These are phyloP conservation scores for Blastomyces percursus DNA, from an alignment of 2,329 filamentous ascomycete species.

Conservation along the genomic window DNA sequence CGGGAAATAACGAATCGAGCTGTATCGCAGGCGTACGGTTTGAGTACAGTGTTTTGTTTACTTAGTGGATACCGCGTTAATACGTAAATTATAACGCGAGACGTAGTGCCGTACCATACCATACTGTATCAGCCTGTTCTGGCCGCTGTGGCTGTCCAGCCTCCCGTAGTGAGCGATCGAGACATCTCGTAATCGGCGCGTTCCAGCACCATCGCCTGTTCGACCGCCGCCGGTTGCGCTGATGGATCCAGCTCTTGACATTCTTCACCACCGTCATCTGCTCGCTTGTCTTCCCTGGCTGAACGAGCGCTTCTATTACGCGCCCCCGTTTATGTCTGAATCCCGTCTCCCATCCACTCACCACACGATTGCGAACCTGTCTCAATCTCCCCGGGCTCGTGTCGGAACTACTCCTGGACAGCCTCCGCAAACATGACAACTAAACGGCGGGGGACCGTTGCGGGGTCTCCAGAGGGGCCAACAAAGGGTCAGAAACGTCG, in stretches of 20 bases:
- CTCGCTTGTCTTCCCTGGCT: not conserved
- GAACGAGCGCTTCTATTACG: not conserved
- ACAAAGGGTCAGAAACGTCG: constrained; percentile 13
- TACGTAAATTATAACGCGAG: not conserved
- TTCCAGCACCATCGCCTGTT: not conserved
- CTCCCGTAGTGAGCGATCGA: not conserved
- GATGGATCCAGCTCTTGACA: constrained; percentile 8
- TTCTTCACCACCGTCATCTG: constrained; percentile 22
- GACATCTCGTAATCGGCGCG: not conserved
- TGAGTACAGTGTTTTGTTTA: too few species aligned
- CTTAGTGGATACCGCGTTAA: not conserved
- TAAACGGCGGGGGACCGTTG: constrained; percentile 42
- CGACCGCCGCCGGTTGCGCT: not conserved
- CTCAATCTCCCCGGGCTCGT: not conserved
- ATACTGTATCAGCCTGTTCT: not conserved
- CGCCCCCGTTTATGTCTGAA: not conserved
- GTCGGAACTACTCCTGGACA: constrained; percentile 1
- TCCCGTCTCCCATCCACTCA: not conserved
- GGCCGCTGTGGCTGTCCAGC: not conserved
- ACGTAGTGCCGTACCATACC: not conserved
- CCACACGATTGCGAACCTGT: not conserved
- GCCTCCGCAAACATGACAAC: constrained; percentile 13
- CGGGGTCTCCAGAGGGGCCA: constrained; percentile 10
- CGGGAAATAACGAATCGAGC: too few species aligned
- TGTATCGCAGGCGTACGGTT: too few species aligned